Conservation (phyloP, 225 moss, liverwort and hornwort genomes). For the Pleurozium schreberi region DNA sequence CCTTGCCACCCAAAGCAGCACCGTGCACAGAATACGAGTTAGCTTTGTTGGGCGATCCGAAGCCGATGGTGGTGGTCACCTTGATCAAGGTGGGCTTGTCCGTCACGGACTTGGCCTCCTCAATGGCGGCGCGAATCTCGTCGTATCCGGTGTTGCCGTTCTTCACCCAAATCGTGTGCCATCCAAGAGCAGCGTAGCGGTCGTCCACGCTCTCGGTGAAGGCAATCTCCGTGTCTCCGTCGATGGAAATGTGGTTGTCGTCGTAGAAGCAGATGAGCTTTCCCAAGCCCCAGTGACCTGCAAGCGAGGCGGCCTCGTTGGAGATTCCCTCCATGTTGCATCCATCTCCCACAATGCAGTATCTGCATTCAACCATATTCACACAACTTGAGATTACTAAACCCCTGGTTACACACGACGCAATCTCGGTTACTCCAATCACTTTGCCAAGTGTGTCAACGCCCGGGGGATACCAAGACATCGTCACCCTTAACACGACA, state of each 20-base stretch:
- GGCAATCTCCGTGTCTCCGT: slow-evolving; percentile 86
- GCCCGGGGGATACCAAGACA: background rate
- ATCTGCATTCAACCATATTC: slow-evolving; percentile 33
- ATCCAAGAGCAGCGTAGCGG: slow-evolving; percentile 69
- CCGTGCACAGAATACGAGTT: slow-evolving; percentile 74
- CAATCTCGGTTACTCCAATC: background rate
- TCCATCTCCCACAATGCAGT: slow-evolving; percentile 83
- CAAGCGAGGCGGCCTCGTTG: slow-evolving; percentile 88
- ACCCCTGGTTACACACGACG: background rate
- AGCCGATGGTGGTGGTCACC: slow-evolving; percentile 94
- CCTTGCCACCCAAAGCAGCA: slow-evolving; percentile 69
- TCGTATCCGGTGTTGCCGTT: slow-evolving; percentile 88
- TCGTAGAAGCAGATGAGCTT: slow-evolving; percentile 81
- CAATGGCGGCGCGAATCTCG: slow-evolving; percentile 77
- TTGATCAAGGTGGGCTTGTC: slow-evolving; percentile 95
- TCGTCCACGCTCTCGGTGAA: slow-evolving; percentile 75
- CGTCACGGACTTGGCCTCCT: slow-evolving; percentile 96
- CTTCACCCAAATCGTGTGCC: slow-evolving; percentile 48
- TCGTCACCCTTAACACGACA: background rate
- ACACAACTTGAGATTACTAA: background rate
- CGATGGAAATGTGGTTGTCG: slow-evolving; percentile 97
- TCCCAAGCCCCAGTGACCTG: slow-evolving; percentile 93
- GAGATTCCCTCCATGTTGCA: slow-evolving; percentile 99
- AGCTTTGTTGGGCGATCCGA: slow-evolving; percentile 52
- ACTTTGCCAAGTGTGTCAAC: background rate